These are phyloP conservation scores for Arthrobotrys megalospora DNA, from an alignment of 2,329 filamentous ascomycete species.

Conservation along the genomic window DNA sequence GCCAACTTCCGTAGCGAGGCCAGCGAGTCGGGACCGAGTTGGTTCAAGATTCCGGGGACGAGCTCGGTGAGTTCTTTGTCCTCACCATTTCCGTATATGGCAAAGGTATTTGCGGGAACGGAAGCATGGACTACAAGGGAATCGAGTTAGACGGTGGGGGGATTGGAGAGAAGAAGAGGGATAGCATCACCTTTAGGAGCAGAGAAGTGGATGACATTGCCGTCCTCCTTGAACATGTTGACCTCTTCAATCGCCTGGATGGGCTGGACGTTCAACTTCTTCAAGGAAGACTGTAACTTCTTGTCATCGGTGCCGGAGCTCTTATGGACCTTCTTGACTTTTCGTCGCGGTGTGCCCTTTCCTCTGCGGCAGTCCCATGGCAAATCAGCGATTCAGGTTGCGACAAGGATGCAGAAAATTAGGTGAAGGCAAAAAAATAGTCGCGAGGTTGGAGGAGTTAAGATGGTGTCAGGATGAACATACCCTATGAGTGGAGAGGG, in stretches of 20 bases:
- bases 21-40: slow-evolving; percentile 97
- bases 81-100: slow-evolving; percentile 98
- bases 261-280: slow-evolving; percentile 99
- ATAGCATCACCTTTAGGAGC: slow-evolving; percentile 86
- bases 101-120: slow-evolving; percentile 98
- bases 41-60: slow-evolving; percentile 98
- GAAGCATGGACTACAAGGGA: slow-evolving; percentile 85
- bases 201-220: slow-evolving; percentile 99
- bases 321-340: slow-evolving; percentile 98
- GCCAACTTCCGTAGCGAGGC: slow-evolving; percentile 98
- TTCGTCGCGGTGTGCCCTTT: slow-evolving; percentile 97
- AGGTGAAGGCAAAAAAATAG: background rate
- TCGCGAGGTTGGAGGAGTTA: background rate
- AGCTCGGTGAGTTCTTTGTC: slow-evolving; percentile 99
- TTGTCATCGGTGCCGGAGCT: slow-evolving; percentile 96
- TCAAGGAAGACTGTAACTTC: slow-evolving; percentile 96
- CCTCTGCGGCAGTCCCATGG: slow-evolving; percentile 73
- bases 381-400: slow-evolving; percentile 26
- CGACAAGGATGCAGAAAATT: background rate
- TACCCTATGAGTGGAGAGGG: slow-evolving; percentile 49
- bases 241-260: slow-evolving; percentile 99
- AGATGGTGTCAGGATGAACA: background rate
- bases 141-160: slow-evolving; percentile 8
- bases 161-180: background rate
- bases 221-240: slow-evolving; percentile 99